A percentile compares a stretch with the other conserved stretches of the same genome.
phyloP scores from a whole-genome alignment of 148 eudicot species.

The Rhododendron vialii region DNA sequence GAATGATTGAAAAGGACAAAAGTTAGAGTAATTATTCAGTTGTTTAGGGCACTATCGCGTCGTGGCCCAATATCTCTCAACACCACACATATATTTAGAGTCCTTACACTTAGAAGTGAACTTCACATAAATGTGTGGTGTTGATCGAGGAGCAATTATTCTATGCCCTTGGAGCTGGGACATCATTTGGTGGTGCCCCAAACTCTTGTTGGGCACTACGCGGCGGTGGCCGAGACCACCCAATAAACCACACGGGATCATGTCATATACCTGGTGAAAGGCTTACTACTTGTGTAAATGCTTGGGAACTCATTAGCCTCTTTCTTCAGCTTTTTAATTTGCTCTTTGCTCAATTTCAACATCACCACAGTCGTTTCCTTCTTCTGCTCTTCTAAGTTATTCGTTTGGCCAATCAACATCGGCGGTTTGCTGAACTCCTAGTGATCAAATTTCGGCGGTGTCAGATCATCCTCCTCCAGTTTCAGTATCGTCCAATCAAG shows the following conservation, averaged over 20 bases:
- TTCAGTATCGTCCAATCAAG: conserved; percentile 24
- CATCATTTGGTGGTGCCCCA: no score
- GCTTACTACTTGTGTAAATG: background rate
- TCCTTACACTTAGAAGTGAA: no score
- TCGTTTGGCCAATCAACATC: conserved; percentile 11
- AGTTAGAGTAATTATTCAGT: no score
- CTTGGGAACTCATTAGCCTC: conserved; percentile 7
- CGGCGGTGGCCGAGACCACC: no score
- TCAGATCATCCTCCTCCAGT: background rate
- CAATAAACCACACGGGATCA: no score
- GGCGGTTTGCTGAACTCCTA: conserved; percentile 11
- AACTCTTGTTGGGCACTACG: no score
- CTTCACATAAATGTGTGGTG: no score
- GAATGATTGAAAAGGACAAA: no score
- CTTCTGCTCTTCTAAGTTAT: conserved; percentile 8
- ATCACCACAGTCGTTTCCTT: background rate
- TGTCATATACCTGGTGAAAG: background rate
- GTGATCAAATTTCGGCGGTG: background rate
- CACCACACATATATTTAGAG: no score
- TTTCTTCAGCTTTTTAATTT: background rate
- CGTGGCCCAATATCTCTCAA: no score
- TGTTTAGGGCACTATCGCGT: accelerated
- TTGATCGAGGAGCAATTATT: no score
- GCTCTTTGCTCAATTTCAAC: background rate
- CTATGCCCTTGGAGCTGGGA: no score